Conservation (phyloP, 2,329 filamentous ascomycete genomes). For the Aureobasidium vineae region DNA sequence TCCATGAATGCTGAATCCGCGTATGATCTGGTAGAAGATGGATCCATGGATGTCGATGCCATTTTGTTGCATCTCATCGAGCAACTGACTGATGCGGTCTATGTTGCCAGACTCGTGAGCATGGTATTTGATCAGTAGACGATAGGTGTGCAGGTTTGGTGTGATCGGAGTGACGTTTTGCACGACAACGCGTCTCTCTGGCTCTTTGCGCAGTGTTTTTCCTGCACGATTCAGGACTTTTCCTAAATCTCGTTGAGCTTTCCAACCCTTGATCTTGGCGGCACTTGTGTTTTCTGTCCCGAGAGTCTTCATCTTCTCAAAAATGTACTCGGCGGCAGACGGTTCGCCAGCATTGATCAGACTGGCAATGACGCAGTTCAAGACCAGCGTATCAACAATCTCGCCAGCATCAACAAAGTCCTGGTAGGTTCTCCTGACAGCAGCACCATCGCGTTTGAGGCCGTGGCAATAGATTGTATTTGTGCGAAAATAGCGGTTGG, state of each 20-base stretch:
- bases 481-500: conserved; percentile 78
- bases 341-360: conserved; percentile 75
- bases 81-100: conserved; percentile 64
- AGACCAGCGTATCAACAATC: conserved; percentile 78
- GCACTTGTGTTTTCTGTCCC: conserved; percentile 44
- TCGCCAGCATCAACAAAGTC: conserved; percentile 82
- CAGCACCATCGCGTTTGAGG: conserved; percentile 68
- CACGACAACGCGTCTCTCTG: conserved; percentile 53
- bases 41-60: conserved; percentile 68
- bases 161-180: conserved; percentile 66
- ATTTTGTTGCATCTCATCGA: conserved; percentile 76
- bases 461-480: conserved; percentile 83
- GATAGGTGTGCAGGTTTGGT: conserved; percentile 76
- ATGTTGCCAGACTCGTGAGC: conserved; percentile 68
- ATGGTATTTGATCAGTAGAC: conserved; percentile 74
- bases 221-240: conserved; percentile 49
- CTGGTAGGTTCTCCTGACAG: conserved; percentile 72
- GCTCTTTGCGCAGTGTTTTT: conserved; percentile 43
- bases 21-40: conserved; percentile 77
- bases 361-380: conserved; percentile 83
- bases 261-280: conserved; percentile 43
- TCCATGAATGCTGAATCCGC: conserved; percentile 75
- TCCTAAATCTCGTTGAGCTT: conserved; percentile 46
- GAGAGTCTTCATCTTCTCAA: conserved; percentile 74
- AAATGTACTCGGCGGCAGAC: conserved; percentile 73